Evolutionary conservation across 371 early-diverging fungal genomes (phyloP).

Genomic region (Mucor velutinosus): DNA sequence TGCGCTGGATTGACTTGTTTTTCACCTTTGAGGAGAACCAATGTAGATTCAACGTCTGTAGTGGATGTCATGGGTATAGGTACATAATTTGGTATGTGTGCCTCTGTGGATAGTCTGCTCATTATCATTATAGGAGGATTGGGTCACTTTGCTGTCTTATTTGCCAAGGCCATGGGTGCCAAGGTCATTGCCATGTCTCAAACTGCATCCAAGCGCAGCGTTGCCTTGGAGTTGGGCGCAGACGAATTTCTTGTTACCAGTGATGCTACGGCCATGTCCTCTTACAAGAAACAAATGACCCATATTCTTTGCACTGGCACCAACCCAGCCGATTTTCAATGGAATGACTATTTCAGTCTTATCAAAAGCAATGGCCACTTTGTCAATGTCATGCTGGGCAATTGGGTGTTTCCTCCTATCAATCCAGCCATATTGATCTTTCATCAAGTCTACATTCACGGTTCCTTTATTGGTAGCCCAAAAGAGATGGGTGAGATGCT

Average conservation of each 20-base stretch:
- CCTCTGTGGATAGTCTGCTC: background rate
- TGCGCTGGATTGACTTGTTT: conserved; percentile 63
- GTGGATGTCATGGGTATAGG: conserved; percentile 65
- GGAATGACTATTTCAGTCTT: conserved; percentile 33
- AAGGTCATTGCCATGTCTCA: conserved; percentile 55
- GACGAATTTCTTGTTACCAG: conserved; percentile 30
- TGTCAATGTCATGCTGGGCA: conserved; percentile 61
- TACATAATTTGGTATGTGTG: conserved; percentile 71
- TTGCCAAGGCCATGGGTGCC: conserved; percentile 63
- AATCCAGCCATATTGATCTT: background rate
- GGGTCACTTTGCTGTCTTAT: conserved; percentile 71
- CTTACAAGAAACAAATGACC: background rate
- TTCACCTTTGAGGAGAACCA: conserved; percentile 56
- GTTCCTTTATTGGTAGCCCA: conserved; percentile 65
- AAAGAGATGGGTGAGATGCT: conserved; percentile 58
- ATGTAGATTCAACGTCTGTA: conserved; percentile 45
- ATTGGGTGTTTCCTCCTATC: conserved; percentile 22
- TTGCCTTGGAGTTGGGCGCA: conserved; percentile 36
- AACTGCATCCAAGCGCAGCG: conserved; percentile 37
- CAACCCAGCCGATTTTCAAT: background rate
- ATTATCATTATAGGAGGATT: conserved; percentile 56
- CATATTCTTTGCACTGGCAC: conserved; percentile 25
- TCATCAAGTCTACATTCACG: conserved; percentile 51
- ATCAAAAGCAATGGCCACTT: conserved; percentile 52
- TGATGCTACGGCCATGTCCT: background rate